phyloP scores from a whole-genome alignment of 2,329 filamentous ascomycete species.

The Exophiala spinifera region DNA sequence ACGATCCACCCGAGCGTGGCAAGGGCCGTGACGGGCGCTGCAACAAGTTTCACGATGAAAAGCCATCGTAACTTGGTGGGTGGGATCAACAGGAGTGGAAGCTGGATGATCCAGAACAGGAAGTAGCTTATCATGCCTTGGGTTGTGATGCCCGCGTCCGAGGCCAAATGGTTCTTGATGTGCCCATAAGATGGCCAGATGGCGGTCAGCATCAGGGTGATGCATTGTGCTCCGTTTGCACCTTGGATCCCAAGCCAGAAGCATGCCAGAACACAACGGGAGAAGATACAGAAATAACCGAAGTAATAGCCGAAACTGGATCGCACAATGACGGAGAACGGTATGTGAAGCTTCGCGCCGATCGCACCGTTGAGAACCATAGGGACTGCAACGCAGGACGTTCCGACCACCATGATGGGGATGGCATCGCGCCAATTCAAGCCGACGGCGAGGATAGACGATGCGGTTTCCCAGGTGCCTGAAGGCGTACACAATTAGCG shows the following conservation, averaged over 20 bases:
- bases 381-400: conserved; percentile 30
- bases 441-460: conserved; percentile 50
- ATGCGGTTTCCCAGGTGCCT: conserved; percentile 53
- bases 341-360: conserved; percentile 44
- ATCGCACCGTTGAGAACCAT: conserved; percentile 54
- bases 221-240: conserved; percentile 34
- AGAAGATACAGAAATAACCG: conserved; percentile 54
- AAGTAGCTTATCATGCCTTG: conserved; percentile 57
- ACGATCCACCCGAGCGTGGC: conserved; percentile 33
- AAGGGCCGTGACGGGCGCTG: conserved; percentile 35
- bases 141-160: conserved; percentile 53
- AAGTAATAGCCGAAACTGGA: conserved; percentile 58
- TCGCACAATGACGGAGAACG: conserved; percentile 57
- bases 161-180: conserved; percentile 53
- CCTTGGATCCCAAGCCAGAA: conserved; percentile 51
- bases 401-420: conserved; percentile 22
- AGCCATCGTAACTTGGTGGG: conserved; percentile 54
- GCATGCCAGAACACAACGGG: conserved; percentile 52
- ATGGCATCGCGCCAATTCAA: conserved; percentile 46
- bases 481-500: too few species aligned
- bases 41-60: conserved; percentile 50
- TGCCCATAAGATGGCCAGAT: conserved; percentile 47
- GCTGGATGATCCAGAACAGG: conserved; percentile 56
- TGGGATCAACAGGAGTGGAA: conserved; percentile 56
- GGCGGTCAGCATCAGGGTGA: conserved; percentile 35